Evolutionary conservation across 2,329 filamentous ascomycete species (phyloP), one percentile per base, ranked within the genome.

Genomic region (Arthrobotrys conoides): DNA sequence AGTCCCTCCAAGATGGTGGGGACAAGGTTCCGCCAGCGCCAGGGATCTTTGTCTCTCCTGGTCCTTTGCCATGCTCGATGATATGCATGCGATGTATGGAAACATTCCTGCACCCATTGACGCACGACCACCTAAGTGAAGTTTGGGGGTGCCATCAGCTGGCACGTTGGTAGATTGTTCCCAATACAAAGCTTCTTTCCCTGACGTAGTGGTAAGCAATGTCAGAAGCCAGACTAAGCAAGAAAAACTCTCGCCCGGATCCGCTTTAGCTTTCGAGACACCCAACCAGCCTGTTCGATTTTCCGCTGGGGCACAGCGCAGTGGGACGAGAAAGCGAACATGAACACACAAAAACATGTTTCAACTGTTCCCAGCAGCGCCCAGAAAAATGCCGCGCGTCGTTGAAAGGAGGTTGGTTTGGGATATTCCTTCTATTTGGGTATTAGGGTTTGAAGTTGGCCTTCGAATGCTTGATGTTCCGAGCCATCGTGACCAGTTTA

Each of bases 41-140:
- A 73, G 61, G 70, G 63, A 49, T 48, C 30, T 49, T 64, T 71
- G 44, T 71, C 27, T 46, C 48, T 57, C 14, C 44, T 46, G 41
- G 44, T 46, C 44, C 48, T 66, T 49, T 48, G 61, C 38, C 49
- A 71, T 53, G 70, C 38, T 64, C 57, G 70, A 73, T 73, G 70
- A 73, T 67, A 66, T 73, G 70, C 61, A 73, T 67, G 51, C 70
- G 49, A 65, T 71, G 68, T 46, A 55, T 71, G 69, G 55, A 64
- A 41, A 46, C 46, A 61, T 49, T 63, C 53, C 51, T 46, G 49
- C 41, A 48, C 53, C 30, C 44, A 71, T 65, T 49, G 64, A 66
- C 36, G 51, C 64, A 64, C 59, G 36, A 59, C 46, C 48, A 46
- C 44, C n/a, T n/a, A 46, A 49, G 20, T 44, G 41, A 44, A 36